phyloP scores from a whole-genome alignment of 2,329 filamentous ascomycete species.

The Fusarium hainanense region DNA sequence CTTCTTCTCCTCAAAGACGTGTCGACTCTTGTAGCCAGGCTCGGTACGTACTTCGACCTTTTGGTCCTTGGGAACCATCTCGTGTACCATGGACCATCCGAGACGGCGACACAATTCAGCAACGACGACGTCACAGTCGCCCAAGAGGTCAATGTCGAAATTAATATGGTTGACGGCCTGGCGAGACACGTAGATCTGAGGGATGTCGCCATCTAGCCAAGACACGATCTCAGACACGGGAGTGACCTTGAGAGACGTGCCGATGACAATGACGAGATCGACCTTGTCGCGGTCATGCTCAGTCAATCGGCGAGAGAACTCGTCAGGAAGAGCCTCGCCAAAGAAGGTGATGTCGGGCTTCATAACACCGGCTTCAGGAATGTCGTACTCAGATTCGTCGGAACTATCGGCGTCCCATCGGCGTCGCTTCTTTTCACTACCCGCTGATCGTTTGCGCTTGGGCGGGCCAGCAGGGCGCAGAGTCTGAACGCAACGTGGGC shows the following conservation, averaged over 20 bases:
- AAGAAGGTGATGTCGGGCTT: slow-evolving; percentile 99
- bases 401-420: slow-evolving; percentile 54
- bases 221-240: slow-evolving; percentile 93
- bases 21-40: slow-evolving; percentile 52
- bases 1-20: slow-evolving; percentile 49
- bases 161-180: slow-evolving; percentile 89
- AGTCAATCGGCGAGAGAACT: slow-evolving; percentile 84
- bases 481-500: slow-evolving; percentile 73
- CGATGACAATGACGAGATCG: slow-evolving; percentile 94
- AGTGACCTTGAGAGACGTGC: slow-evolving; percentile 94
- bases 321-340: slow-evolving; percentile 86
- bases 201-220: slow-evolving; percentile 80
- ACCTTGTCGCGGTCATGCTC: slow-evolving; percentile 81
- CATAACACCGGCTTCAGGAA: slow-evolving; percentile 82
- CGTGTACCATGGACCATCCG: slow-evolving; percentile 82
- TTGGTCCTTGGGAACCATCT: slow-evolving; percentile 81
- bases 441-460: slow-evolving; percentile 57
- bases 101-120: slow-evolving; percentile 84
- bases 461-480: slow-evolving; percentile 52
- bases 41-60: slow-evolving; percentile 64
- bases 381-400: slow-evolving; percentile 62
- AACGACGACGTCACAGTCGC: slow-evolving; percentile 92
- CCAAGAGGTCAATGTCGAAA: slow-evolving; percentile 96
- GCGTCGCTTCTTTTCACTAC: slow-evolving; percentile 56
- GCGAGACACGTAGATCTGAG: slow-evolving; percentile 90